Conservation (phyloP, 139 green algal species). For the Pycnococcus provasolii region DNA sequence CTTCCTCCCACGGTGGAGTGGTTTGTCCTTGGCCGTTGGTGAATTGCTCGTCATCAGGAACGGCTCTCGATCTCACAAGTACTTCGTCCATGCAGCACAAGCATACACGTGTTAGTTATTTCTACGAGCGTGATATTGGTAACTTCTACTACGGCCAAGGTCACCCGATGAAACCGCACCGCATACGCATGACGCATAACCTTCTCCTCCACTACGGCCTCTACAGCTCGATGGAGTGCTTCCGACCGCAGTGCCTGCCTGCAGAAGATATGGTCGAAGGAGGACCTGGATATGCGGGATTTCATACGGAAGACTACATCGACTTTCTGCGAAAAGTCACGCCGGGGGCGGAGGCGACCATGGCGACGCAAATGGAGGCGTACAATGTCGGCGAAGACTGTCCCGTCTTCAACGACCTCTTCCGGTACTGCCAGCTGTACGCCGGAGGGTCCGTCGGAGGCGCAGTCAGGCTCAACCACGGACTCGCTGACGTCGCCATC, state of each 20-base stretch:
- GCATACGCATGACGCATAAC: constrained; percentile 87
- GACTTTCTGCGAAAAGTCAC: constrained; percentile 64
- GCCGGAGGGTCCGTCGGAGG: constrained; percentile 51
- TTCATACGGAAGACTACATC: constrained; percentile 62
- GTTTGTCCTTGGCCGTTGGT: too few relatives aligned
- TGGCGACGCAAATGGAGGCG: constrained; percentile 39
- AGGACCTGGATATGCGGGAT: constrained; percentile 26
- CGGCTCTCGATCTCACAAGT: too few relatives aligned
- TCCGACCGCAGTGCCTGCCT: constrained; percentile 52
- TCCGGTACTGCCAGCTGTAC: constrained; percentile 71
- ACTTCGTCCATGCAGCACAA: too few relatives aligned
- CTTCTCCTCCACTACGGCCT: constrained; percentile 88
- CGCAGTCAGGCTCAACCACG: constrained; percentile 55
- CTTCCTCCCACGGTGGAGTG: too few relatives aligned
- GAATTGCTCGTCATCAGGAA: too few relatives aligned
- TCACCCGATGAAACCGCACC: constrained; percentile 96
- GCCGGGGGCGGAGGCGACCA: constrained; percentile 44
- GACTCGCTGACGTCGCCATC: constrained; percentile 78
- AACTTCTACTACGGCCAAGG: constrained; percentile 85
- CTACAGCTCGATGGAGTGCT: constrained; percentile 79
- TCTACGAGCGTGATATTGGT: constrained; percentile 26
- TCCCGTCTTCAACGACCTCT: constrained; percentile 75
- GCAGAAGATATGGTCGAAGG: constrained; percentile 60
- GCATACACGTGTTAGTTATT: constrained; percentile 1
- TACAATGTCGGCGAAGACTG: constrained; percentile 84